These are phyloP conservation scores for Exophiala viscosa DNA, from an alignment of 2,329 filamentous ascomycete species.

Conservation along the genomic window DNA sequence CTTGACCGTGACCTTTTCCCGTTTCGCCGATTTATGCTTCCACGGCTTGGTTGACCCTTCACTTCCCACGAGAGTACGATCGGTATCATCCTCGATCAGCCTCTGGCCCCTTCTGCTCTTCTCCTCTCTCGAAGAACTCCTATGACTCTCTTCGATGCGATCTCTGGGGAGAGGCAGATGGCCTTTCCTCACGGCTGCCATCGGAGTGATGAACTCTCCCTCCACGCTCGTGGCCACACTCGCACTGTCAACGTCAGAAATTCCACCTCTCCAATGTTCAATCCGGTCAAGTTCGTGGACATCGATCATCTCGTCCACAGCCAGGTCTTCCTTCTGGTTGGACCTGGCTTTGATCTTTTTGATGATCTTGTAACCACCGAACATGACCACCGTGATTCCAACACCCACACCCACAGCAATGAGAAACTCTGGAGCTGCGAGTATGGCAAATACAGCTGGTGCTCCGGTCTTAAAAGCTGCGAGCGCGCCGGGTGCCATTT, in stretches of 20 bases:
- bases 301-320: conserved; percentile 56
- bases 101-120: conserved; percentile 22
- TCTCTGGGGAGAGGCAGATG: conserved; percentile 31
- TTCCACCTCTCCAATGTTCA: conserved; percentile 61
- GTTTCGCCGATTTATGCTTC: conserved; percentile 15
- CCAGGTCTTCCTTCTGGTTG: conserved; percentile 31
- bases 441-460: conserved; percentile 78
- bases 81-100: conserved; percentile 18
- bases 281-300: conserved; percentile 49
- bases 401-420: conserved; percentile 86
- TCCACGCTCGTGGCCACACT: conserved; percentile 57
- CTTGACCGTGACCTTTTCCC: conserved; percentile 26
- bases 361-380: conserved; percentile 96
- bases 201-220: conserved; percentile 62
- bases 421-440: conserved; percentile 88
- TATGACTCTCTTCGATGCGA: conserved; percentile 24
- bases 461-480: conserved; percentile 72
- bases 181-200: conserved; percentile 49
- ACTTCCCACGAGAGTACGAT: conserved; percentile 19
- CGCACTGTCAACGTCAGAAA: conserved; percentile 50
- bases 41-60: conserved; percentile 16
- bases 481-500: conserved; percentile 80
- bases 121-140: conserved; percentile 33
- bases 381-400: conserved; percentile 90
- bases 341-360: conserved; percentile 63